Evolutionary conservation across 192 early-diverging fungal genomes (phyloP).

Genomic region (Entomortierella lignicola): DNA sequence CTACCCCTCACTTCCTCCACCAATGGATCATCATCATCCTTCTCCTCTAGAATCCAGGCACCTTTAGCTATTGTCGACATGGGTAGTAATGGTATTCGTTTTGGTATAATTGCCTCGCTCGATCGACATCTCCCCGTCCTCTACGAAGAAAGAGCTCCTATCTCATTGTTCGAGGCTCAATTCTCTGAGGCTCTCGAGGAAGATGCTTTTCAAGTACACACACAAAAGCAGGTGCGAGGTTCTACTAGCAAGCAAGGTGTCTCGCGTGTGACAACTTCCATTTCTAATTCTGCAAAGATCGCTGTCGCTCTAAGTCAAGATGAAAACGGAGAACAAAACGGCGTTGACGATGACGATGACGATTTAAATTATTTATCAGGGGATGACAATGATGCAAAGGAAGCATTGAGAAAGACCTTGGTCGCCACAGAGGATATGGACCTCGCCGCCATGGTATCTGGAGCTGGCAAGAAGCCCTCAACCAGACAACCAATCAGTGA

Average conservation of each 20-base stretch:
- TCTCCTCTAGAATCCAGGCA: slow-evolving; percentile 28
- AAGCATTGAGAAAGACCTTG: slow-evolving; percentile 23
- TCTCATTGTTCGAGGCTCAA: slow-evolving; percentile 65
- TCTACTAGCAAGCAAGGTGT: neutral
- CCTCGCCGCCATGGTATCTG: neutral
- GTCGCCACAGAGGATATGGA: slow-evolving; percentile 30
- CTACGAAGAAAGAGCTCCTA: slow-evolving; percentile 67
- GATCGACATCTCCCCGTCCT: slow-evolving; percentile 61
- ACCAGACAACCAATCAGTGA: slow-evolving; percentile 56
- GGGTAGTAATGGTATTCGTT: slow-evolving; percentile 71
- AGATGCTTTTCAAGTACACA: neutral
- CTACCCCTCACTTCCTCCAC: neutral
- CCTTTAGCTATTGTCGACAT: slow-evolving; percentile 66
- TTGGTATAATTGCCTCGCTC: slow-evolving; percentile 61
- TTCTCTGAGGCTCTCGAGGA: slow-evolving; percentile 6
- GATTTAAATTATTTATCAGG: slow-evolving; percentile 4
- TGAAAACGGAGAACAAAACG: neutral
- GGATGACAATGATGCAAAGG: neutral
- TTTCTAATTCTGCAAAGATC: slow-evolving; percentile 40
- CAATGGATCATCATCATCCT: neutral
- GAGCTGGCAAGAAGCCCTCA: slow-evolving; percentile 1
- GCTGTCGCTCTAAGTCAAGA: slow-evolving; percentile 12
- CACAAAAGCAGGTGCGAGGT: neutral
- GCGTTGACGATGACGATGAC: slow-evolving; percentile 10
- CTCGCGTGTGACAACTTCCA: slow-evolving; percentile 32